Evolutionary conservation across 2,329 filamentous ascomycete species (phyloP).

Genomic region (Aspergillus terreus): DNA sequence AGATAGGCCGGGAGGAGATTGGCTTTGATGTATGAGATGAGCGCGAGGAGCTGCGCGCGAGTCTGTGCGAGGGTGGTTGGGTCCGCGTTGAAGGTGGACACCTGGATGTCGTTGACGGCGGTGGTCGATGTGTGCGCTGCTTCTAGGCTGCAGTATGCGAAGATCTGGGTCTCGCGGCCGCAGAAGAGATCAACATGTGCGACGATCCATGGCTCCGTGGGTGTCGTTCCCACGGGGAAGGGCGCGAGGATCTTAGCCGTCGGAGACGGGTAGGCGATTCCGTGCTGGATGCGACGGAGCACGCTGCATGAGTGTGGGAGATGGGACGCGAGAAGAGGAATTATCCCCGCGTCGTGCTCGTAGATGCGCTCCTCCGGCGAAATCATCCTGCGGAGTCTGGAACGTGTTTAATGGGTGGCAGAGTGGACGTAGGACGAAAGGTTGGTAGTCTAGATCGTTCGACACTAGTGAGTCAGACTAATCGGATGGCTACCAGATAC

Average conservation of each 20-base stretch:
- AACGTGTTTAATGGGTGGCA: not conserved
- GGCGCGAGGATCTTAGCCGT: slow-evolving; percentile 34
- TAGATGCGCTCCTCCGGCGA: slow-evolving; percentile 5
- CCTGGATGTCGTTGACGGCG: not conserved
- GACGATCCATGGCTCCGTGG: slow-evolving; percentile 34
- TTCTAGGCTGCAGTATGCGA: slow-evolving; percentile 41
- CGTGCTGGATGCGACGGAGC: slow-evolving; percentile 38
- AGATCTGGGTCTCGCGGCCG: slow-evolving; percentile 39
- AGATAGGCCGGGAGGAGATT: slow-evolving; percentile 20
- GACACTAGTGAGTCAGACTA: no score
- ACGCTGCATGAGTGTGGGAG: slow-evolving; percentile 38
- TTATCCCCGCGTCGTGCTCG: slow-evolving; percentile 11
- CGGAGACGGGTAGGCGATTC: slow-evolving; percentile 25
- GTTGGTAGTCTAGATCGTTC: no score
- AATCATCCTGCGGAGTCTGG: not conserved
- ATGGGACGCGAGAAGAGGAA: slow-evolving; percentile 29
- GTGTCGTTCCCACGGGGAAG: slow-evolving; percentile 20
- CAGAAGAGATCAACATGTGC: slow-evolving; percentile 38
- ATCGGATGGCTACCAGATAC: no score
- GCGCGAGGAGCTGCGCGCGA: slow-evolving; percentile 1
- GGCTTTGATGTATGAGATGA: not conserved
- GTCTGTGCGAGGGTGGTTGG: slow-evolving; percentile 7
- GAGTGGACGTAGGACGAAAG: no score
- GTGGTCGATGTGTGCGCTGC: slow-evolving; percentile 7
- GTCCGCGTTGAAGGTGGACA: not conserved